Percentiles rank a stretch among this genome's conserved stretches.
Evolutionary conservation across 1,284 basidiomycete genomes (phyloP).

Genomic region (Taiwanofungus camphoratus): DNA sequence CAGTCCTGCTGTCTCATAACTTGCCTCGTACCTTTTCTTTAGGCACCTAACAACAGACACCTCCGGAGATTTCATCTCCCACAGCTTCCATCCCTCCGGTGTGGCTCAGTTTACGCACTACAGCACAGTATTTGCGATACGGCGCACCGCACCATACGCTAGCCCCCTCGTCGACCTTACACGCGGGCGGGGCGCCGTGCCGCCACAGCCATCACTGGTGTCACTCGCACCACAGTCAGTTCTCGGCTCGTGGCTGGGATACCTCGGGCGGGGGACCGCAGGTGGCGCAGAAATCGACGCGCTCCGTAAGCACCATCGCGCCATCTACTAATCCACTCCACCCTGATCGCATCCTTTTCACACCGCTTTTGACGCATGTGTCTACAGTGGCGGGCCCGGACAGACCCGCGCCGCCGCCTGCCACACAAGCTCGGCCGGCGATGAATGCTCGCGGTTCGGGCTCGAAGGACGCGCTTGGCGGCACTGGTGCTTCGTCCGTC

Average conservation of each 20-base stretch:
- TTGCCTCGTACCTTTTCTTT: not conserved
- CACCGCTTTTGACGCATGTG: not conserved
- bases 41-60: slow-evolving; percentile 48
- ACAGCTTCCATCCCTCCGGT: slow-evolving; percentile 30
- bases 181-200: slow-evolving; percentile 35
- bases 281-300: slow-evolving; percentile 55
- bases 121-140: slow-evolving; percentile 53
- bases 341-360: not conserved
- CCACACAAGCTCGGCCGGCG: slow-evolving; percentile 7
- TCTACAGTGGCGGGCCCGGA: slow-evolving; percentile 57
- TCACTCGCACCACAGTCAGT: slow-evolving; percentile 50
- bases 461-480: slow-evolving; percentile 7
- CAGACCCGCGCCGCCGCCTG: slow-evolving; percentile 36
- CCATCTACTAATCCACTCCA: not conserved
- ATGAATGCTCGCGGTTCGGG: slow-evolving; percentile 4
- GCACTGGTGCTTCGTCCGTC: slow-evolving; percentile 3
- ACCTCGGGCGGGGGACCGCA: slow-evolving; percentile 25
- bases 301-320: slow-evolving; percentile 38
- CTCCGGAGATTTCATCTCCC: slow-evolving; percentile 52
- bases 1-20: not conserved
- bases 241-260: slow-evolving; percentile 43
- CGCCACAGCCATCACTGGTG: slow-evolving; percentile 55
- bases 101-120: slow-evolving; percentile 39
- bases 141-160: slow-evolving; percentile 38
- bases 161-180: slow-evolving; percentile 47